Evolutionary conservation across 306 rosid species (phyloP).

Genomic region (Ammopiptanthus mongolicus): DNA sequence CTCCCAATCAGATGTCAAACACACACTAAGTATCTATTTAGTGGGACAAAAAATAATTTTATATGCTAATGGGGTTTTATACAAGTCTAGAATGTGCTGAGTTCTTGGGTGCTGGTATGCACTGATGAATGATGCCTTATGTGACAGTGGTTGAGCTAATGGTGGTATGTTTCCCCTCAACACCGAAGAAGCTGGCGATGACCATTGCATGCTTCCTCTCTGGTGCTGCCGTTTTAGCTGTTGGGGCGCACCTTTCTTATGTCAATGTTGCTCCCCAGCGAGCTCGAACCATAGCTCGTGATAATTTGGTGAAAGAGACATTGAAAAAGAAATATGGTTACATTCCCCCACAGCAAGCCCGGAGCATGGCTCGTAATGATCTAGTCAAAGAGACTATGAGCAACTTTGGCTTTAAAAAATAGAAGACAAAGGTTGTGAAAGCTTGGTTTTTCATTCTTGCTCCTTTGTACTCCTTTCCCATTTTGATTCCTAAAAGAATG

Average conservation of each 20-base stretch:
- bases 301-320: slow-evolving; percentile 46
- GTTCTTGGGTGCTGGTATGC: not conserved
- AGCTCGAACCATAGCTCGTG: slow-evolving; percentile 66
- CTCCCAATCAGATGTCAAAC: too few species aligned
- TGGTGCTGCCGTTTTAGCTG: slow-evolving; percentile 49
- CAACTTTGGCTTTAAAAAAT: slow-evolving; percentile 35
- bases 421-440: not conserved
- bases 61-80: not conserved
- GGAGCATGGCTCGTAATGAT: slow-evolving; percentile 45
- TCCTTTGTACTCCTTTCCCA: not conserved
- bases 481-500: not conserved
- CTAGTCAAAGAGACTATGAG: slow-evolving; percentile 44
- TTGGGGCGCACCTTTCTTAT: slow-evolving; percentile 61
- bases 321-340: slow-evolving; percentile 62
- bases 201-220: slow-evolving; percentile 52
- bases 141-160: slow-evolving; percentile 28
- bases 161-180: slow-evolving; percentile 71
- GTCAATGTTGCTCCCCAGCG: slow-evolving; percentile 66
- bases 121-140: not conserved
- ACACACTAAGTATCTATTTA: too few species aligned
- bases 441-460: not conserved
- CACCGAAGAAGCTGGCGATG: slow-evolving; percentile 61
- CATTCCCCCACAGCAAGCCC: slow-evolving; percentile 54
- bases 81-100: not conserved
- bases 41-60: too few species aligned